Base-by-base conservation (phyloP, 2,329 filamentous ascomycete genomes). In the Hypoxylon sp. region DNA sequence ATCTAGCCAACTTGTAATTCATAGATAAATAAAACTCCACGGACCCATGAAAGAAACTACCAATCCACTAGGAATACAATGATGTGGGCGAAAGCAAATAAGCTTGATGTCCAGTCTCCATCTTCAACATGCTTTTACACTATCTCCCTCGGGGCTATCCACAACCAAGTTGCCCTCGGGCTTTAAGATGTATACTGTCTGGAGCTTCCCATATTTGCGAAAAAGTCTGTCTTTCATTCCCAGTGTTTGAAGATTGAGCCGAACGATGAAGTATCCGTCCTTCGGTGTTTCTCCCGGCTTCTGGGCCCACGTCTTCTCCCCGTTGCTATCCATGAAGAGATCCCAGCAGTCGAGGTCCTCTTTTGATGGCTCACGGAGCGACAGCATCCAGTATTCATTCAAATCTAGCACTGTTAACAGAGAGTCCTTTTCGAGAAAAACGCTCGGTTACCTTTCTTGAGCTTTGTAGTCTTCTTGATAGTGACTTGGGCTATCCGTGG, bases 201-300 rank as follows among this genome's bases (percentile, higher is more conserved):
- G 47, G 21, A 60, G 57, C 17, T 52, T 60, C 35, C 57, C 48
- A 15, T 60, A 46, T 24, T 39, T 60, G 7, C 48, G 47, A 44
- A 52, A 44, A 3, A 60, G 24, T 24, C 32, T 52, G 15, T 27
- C 47, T 52, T 31, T 52, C 17, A 52, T 52, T 11, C 57, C 57
- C 6, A 60, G 19, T 21, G 47, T 39, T n/a, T 11, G 11, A 15
- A 60, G 48, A 21, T 60, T 46, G 2, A 60, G 37, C n/a, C 47
- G 47, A 24, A 37, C 57, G 2, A 60, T 42, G 37, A 60, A 60
- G n/a, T 60, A 60, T 11, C 57, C 57, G 5, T 60, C 56, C 7
- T 31, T 52, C 1, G 47, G 48, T 19, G 21, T 51, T 3, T 60
- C 47, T 21, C 32, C 57, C 46, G 35, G 35, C 47, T 15, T 44